Evolutionary conservation across 2,329 filamentous ascomycete species (phyloP).

Genomic region (Colletotrichum sojae): DNA sequence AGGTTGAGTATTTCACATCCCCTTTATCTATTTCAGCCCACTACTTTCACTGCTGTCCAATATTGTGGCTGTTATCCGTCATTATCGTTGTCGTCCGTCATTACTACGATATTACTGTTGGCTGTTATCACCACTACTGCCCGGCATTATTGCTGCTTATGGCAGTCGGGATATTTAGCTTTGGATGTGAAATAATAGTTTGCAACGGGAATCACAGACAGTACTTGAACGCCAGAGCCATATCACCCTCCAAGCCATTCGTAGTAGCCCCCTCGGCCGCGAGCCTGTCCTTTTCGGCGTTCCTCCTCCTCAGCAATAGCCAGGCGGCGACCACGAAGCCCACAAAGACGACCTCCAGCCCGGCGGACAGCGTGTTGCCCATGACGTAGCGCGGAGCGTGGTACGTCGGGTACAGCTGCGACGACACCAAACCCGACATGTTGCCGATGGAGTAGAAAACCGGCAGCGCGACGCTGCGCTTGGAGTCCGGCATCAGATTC

Average conservation of each 20-base stretch:
- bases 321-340: slow-evolving; percentile 9
- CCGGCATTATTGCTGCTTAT: no score
- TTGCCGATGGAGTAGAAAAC: slow-evolving; percentile 49
- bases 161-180: no score
- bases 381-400: slow-evolving; percentile 49
- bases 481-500: slow-evolving; percentile 51
- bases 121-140: no score
- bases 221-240: slow-evolving; percentile 15
- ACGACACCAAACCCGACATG: slow-evolving; percentile 47
- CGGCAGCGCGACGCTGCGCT: slow-evolving; percentile 50
- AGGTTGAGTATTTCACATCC: no score
- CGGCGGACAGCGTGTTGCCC: slow-evolving; percentile 44
- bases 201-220: no score
- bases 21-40: no score
- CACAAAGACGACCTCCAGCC: slow-evolving; percentile 43
- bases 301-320: slow-evolving; percentile 13
- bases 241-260: slow-evolving; percentile 24
- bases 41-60: no score
- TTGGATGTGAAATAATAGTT: no score
- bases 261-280: slow-evolving; percentile 24
- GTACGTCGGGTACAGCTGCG: slow-evolving; percentile 50
- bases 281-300: slow-evolving; percentile 30
- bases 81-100: no score
- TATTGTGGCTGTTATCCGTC: no score
- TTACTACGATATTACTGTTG: no score